Base-by-base conservation (phyloP, 108 stramenopile genomes). In the Skeletonema costatum region DNA sequence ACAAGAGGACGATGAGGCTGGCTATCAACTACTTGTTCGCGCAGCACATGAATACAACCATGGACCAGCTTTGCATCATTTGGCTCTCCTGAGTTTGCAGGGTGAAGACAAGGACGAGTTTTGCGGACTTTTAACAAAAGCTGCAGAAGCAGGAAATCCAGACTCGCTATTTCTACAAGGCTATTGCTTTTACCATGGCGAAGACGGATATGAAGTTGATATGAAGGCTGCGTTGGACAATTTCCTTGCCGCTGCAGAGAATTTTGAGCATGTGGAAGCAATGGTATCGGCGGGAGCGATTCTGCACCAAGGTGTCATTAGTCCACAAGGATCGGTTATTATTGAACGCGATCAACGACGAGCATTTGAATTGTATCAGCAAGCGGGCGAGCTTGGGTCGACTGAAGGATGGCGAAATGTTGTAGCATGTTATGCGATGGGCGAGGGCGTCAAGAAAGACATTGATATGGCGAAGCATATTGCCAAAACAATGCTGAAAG, bases 371-470 rank as follows among this genome's bases (percentile, higher is more conserved):
- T 48, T 92, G 50, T 95, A 95, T 76, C 94, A 95, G 60, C 67
- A 69, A 32, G 94, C 89, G 32, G 94, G 92, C 5, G 94, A 95
- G 70, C 38, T 95, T 53, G 94, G 94, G 9, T 89, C 87, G 56
- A 46, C 68, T 41, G 94, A 93, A 48, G 94, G 94, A 19, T 95
- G 94, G 94, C 71, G 85, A 25, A 95, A 95, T 78, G 94, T 93
- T 8, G 92, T 93, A 13, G 88, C 85, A 19, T 95, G 94, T 60
- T 95, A 91, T 68, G 83, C 84, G 4, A 80, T 74, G 21, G 94
- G 94, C 17, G 82, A 89, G 59, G 94, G 94, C 31, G 94, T 95
- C 19, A 87, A 87, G 29, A 87, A 88, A 68, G 90, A 83, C 29
- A 48, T 87, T 31, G 83, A 86, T 11, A 95, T 86, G 16, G 94